Conservation (phyloP, 345 rosid species). For the Boechera divaricarpa region DNA sequence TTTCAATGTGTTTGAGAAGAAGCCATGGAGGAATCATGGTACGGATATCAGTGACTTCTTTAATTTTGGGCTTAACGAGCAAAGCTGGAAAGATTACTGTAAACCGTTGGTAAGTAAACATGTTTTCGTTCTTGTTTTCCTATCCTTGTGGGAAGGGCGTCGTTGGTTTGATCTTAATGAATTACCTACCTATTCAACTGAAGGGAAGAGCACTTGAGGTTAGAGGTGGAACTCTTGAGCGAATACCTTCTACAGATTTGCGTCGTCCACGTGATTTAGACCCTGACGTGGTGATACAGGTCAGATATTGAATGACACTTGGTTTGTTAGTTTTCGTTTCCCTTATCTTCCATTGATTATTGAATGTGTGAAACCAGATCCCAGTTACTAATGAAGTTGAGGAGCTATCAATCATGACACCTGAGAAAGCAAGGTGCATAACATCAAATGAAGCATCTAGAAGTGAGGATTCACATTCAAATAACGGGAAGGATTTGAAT, state of each 20-base stretch:
- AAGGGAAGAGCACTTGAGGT: slow-evolving; percentile 74
- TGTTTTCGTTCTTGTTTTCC: slow-evolving; percentile 2
- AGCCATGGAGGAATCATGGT: slow-evolving; percentile 66
- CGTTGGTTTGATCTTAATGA: slow-evolving; percentile 28
- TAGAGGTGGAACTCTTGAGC: slow-evolving; percentile 53
- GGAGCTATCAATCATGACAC: slow-evolving; percentile 43
- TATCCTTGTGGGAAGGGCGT: slow-evolving; percentile 23
- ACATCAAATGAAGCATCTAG: slow-evolving; percentile 29
- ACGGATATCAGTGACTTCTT: slow-evolving; percentile 61
- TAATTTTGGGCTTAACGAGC: slow-evolving; percentile 72
- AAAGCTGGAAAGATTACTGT: slow-evolving; percentile 73
- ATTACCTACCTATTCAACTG: slow-evolving; percentile 43
- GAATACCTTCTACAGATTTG: slow-evolving; percentile 58
- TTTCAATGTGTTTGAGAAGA: slow-evolving; percentile 57
- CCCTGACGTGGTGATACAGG: slow-evolving; percentile 78
- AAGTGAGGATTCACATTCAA: slow-evolving; percentile 35
- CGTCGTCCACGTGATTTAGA: slow-evolving; percentile 50
- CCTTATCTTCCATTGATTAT: slow-evolving; percentile 32
- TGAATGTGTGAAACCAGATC: slow-evolving; percentile 52
- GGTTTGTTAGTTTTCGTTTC: slow-evolving; percentile 18
- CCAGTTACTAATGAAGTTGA: slow-evolving; percentile 53
- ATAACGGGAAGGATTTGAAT: slow-evolving; percentile 21
- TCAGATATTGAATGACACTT: slow-evolving; percentile 34
- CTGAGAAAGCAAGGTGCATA: slow-evolving; percentile 41
- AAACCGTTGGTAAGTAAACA: slow-evolving; percentile 54